Percentiles rank a stretch among this genome's conserved stretches.
Conservation (phyloP, 1,284 basidiomycete genomes). For the Apiotrichum siamense region DNA sequence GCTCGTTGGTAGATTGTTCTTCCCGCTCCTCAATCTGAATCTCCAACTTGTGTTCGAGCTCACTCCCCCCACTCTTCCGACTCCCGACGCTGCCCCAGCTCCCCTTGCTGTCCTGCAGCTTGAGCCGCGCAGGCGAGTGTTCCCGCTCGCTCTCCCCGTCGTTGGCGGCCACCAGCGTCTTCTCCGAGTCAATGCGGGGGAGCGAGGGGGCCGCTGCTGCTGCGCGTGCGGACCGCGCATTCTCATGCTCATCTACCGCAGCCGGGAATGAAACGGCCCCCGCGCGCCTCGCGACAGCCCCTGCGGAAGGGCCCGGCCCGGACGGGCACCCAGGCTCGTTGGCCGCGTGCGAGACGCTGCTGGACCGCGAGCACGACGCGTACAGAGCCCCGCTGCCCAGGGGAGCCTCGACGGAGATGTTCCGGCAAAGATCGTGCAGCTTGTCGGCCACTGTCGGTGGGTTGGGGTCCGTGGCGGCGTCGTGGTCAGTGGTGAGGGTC, state of each 20-base stretch:
- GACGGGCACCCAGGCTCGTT: too few relatives aligned
- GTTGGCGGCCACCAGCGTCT: constrained; percentile 5
- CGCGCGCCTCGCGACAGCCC: not conserved
- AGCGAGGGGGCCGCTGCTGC: not conserved
- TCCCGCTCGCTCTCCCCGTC: not conserved
- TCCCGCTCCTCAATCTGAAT: not conserved
- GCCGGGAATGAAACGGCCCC: constrained; percentile 1
- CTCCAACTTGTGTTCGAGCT: not conserved
- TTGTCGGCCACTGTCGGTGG: not conserved
- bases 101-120: not conserved
- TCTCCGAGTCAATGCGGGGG: constrained; percentile 18
- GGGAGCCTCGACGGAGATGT: constrained; percentile 13
- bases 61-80: not conserved
- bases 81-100: not conserved
- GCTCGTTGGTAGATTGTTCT: not conserved
- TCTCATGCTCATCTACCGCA: constrained; percentile 3
- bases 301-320: not conserved
- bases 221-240: not conserved
- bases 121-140: not conserved
- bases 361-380: constrained; percentile 6
- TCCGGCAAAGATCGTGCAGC: constrained; percentile 10
- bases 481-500: not conserved
- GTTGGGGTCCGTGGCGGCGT: not conserved
- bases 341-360: not conserved
- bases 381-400: constrained; percentile 11